Evolutionary conservation across 495 filamentous ascomycete species (phyloP).

Genomic region (Tuber calosporum): DNA sequence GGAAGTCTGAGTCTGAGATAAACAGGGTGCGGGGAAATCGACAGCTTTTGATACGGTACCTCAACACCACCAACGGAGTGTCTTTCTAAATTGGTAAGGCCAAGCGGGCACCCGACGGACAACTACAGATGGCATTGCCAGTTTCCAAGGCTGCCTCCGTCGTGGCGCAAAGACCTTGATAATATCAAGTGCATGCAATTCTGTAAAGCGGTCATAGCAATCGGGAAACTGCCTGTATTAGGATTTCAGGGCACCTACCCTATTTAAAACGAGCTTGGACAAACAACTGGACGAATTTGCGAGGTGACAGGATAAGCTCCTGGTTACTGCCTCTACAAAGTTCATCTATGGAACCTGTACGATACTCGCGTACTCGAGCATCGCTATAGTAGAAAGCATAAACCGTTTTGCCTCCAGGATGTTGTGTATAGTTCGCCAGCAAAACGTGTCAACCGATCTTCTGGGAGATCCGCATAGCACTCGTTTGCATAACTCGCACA

Average conservation of each 20-base stretch:
- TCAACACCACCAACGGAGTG: not conserved
- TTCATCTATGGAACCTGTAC: not conserved
- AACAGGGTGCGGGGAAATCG: not conserved
- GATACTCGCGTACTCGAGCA: not conserved
- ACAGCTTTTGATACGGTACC: not conserved
- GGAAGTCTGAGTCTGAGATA: not conserved
- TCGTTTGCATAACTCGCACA: not conserved
- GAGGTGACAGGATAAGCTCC: not conserved
- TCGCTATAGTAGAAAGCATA: not conserved
- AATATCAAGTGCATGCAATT: not conserved
- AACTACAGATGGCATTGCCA: not conserved
- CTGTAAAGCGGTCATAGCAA: slow-evolving; percentile 3
- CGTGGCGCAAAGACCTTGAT: not conserved
- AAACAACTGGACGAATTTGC: not conserved
- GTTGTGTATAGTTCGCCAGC: not conserved
- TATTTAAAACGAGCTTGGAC: not conserved
- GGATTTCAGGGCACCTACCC: not conserved
- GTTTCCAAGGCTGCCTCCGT: not conserved
- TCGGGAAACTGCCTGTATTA: not conserved
- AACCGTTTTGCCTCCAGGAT: not conserved
- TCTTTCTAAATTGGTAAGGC: not conserved
- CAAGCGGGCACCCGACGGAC: not conserved
- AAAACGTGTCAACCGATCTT: not conserved
- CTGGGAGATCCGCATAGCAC: not conserved
- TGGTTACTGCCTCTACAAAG: not conserved